These are phyloP conservation scores for Urochloa ruziziensis DNA, from an alignment of 176 grass and related monocot genomes.

Conservation along the genomic window DNA sequence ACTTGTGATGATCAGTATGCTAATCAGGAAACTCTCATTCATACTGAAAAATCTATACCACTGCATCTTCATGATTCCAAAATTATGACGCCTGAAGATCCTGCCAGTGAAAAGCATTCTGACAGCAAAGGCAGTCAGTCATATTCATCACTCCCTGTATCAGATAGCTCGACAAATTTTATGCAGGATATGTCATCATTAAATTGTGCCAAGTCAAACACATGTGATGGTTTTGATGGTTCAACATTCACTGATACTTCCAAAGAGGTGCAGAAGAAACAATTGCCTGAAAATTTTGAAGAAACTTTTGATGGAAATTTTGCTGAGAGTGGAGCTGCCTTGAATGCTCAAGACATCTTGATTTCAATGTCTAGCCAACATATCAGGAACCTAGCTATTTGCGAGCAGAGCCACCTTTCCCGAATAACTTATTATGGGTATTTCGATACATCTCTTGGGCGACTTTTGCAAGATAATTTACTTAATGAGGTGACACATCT, in stretches of 20 bases:
- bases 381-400: slow-evolving; percentile 71
- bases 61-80: slow-evolving; percentile 20
- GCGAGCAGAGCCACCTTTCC: slow-evolving; percentile 82
- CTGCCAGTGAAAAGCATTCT: slow-evolving; percentile 1
- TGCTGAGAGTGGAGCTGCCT: slow-evolving; percentile 32
- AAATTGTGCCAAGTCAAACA: slow-evolving; percentile 37
- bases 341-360: slow-evolving; percentile 69
- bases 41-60: slow-evolving; percentile 4
- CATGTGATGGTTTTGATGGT: slow-evolving; percentile 24
- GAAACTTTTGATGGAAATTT: slow-evolving; percentile 6
- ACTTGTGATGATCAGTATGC: slow-evolving; percentile 35
- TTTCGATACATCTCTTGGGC: slow-evolving; percentile 78
- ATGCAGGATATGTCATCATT: not conserved
- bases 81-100: slow-evolving; percentile 18
- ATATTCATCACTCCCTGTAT: slow-evolving; percentile 13
- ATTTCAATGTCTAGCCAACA: slow-evolving; percentile 73
- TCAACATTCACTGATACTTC: slow-evolving; percentile 2
- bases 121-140: slow-evolving; percentile 2
- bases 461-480: slow-evolving; percentile 72
- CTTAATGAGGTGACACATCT: slow-evolving; percentile 70
- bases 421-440: slow-evolving; percentile 92
- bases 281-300: not conserved
- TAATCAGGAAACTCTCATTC: slow-evolving; percentile 34
- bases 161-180: slow-evolving; percentile 6
- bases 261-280: slow-evolving; percentile 17